Evolutionary conservation across 768 basidiomycete species (phyloP).

Genomic region (Pulveroboletus ravenelii): DNA sequence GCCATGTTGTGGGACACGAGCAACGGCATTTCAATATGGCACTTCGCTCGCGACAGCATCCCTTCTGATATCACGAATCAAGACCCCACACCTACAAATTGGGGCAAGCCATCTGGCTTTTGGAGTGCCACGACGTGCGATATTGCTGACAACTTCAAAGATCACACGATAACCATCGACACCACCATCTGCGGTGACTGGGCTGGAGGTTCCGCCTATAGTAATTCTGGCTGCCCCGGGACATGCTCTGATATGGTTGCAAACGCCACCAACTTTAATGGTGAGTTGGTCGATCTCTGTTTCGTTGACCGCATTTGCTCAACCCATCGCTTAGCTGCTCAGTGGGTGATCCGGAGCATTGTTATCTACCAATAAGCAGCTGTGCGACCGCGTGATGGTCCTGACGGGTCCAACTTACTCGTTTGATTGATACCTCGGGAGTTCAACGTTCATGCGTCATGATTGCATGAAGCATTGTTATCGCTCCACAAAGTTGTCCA

Average conservation of each 20-base stretch:
- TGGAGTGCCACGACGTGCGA: constrained; percentile 48
- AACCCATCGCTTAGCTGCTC: constrained; percentile 37
- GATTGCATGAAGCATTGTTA: neutral
- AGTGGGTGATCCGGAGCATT: constrained; percentile 54
- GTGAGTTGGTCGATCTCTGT: constrained; percentile 26
- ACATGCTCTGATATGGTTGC: constrained; percentile 46
- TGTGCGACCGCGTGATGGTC: neutral
- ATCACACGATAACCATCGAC: constrained; percentile 44
- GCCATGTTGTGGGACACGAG: constrained; percentile 48
- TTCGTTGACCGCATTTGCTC: neutral
- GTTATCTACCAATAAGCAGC: constrained; percentile 42
- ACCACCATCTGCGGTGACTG: constrained; percentile 32
- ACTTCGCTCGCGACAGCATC: constrained; percentile 46
- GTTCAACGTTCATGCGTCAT: no score
- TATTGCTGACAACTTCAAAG: constrained; percentile 44
- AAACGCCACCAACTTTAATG: constrained; percentile 49
- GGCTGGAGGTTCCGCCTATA: constrained; percentile 19
- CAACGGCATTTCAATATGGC: constrained; percentile 50
- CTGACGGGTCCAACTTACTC: no score
- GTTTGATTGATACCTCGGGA: neutral
- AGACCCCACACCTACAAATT: constrained; percentile 41
- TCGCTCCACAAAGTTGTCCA: neutral
- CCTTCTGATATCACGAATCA: constrained; percentile 44
- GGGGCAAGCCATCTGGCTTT: constrained; percentile 50
- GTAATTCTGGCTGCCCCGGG: constrained; percentile 33